phyloP scores from a whole-genome alignment of 176 grass and related monocot genomes.

The Hyparrhenia diplandra region DNA sequence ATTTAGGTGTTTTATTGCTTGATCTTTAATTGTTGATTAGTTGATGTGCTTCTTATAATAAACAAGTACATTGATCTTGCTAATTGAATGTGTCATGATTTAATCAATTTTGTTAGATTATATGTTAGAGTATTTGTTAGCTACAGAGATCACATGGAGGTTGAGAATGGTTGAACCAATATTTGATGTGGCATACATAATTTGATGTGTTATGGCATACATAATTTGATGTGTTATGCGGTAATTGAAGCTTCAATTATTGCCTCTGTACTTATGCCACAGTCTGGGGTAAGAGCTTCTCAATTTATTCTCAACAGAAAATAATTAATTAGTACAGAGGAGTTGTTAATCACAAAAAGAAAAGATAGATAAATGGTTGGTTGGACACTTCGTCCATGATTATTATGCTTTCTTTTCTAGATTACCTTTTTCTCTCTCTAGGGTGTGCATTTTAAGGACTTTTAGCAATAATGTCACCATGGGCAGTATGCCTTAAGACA shows the following conservation, averaged over 20 bases:
- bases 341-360: not conserved
- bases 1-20: conserved; percentile 13
- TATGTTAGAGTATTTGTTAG: too few species aligned
- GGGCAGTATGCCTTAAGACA: not conserved
- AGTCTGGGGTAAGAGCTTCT: not conserved
- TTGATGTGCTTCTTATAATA: not conserved
- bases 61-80: not conserved
- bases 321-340: not conserved
- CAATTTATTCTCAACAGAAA: not conserved
- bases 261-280: not conserved
- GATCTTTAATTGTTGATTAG: conserved; percentile 9
- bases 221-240: not conserved
- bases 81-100: not conserved
- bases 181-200: not conserved
- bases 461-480: conserved; percentile 13
- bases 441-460: conserved; percentile 7
- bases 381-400: not conserved
- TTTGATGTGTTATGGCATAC: not conserved
- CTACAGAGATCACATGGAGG: not conserved
- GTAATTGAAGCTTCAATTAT: not conserved
- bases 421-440: not conserved
- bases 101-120: too few species aligned
- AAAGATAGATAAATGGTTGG: conserved; percentile 7
- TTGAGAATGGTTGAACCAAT: not conserved
- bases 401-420: not conserved